Percentiles rank a stretch among this genome's conserved stretches.
These are phyloP conservation scores for Avena sativa DNA, from an alignment of 176 grass and related monocot species.

Conservation along the genomic window DNA sequence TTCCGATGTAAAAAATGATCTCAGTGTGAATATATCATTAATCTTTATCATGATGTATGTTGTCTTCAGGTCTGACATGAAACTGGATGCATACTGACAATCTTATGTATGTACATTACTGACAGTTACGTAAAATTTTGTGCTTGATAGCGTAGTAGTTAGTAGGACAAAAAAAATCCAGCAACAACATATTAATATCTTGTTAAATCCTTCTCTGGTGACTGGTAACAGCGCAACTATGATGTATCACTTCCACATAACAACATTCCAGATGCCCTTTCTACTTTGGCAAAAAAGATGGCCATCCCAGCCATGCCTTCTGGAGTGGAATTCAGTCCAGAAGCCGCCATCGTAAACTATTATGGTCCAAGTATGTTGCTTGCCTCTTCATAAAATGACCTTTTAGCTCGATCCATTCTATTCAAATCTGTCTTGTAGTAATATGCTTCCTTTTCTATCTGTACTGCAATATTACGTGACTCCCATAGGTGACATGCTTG, in stretches of 20 bases:
- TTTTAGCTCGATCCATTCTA: neutral
- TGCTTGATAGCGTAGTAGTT: neutral
- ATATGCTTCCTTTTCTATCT: neutral
- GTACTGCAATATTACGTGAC: constrained; percentile 21
- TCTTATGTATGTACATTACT: neutral
- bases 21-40: neutral
- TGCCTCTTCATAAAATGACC: neutral
- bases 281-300: constrained; percentile 75
- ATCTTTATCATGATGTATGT: neutral
- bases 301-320: constrained; percentile 69
- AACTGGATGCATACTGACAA: neutral
- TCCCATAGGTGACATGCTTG: constrained; percentile 85
- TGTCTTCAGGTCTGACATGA: neutral
- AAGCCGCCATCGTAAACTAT: constrained; percentile 94
- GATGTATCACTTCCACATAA: constrained; percentile 80
- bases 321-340: constrained; percentile 69
- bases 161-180: neutral
- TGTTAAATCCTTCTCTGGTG: constrained; percentile 29
- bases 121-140: neutral
- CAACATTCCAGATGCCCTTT: constrained; percentile 73
- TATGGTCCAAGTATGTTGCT: constrained; percentile 83
- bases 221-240: constrained; percentile 72
- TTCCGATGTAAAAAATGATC: neutral
- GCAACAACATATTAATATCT: constrained; percentile 4
- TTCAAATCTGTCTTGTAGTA: neutral